phyloP scores from a whole-genome alignment of 1,284 basidiomycete genomes.

The Gomphus sp. region DNA sequence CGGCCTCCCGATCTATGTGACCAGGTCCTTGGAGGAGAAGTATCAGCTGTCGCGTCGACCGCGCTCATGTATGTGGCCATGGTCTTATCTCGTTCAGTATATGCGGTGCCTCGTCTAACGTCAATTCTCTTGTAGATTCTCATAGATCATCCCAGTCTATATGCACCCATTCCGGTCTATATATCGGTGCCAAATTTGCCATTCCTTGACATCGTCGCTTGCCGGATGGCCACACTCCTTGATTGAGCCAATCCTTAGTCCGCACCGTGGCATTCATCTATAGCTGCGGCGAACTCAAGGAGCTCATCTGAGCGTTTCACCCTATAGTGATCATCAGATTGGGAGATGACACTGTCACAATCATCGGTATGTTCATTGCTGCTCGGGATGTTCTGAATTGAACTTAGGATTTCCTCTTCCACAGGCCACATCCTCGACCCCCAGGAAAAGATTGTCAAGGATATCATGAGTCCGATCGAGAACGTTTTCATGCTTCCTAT shows the following conservation, averaged over 20 bases:
- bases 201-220: constrained; percentile 69
- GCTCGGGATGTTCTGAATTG: too few species aligned
- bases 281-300: constrained; percentile 54
- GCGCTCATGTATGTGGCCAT: too few species aligned
- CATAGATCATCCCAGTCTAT: constrained; percentile 90
- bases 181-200: constrained; percentile 87
- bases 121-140: constrained; percentile 44
- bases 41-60: constrained; percentile 73
- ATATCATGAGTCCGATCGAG: constrained; percentile 81
- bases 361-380: constrained; percentile 31
- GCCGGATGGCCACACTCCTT: constrained; percentile 69
- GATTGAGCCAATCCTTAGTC: constrained; percentile 54
- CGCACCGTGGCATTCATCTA: constrained; percentile 56
- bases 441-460: constrained; percentile 59
- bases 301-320: constrained; percentile 48
- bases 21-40: constrained; percentile 78
- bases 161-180: constrained; percentile 88
- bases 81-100: background rate
- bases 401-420: background rate
- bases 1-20: constrained; percentile 82
- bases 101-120: background rate
- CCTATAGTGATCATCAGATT: constrained; percentile 64
- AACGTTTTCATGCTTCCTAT: constrained; percentile 77
- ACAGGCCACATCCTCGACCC: constrained; percentile 60
- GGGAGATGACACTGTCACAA: constrained; percentile 65